A percentile compares a stretch with the other conserved stretches of the same genome.
These are phyloP conservation scores for Juncus inflexus DNA, from an alignment of 176 grass and related monocot species.

Conservation along the genomic window DNA sequence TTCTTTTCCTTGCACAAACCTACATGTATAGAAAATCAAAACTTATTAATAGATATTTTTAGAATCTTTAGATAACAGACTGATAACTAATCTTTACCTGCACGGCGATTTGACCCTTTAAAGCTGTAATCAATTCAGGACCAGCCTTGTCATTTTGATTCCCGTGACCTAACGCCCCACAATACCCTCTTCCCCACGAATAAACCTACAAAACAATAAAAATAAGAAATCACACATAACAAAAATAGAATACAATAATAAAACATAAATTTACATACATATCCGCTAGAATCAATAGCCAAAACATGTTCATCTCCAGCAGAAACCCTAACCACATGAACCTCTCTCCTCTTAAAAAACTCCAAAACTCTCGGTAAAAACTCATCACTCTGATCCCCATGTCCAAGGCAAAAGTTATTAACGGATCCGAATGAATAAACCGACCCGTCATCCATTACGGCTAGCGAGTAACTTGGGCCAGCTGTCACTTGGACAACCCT, in stretches of 20 bases:
- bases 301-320: slow-evolving; percentile 97
- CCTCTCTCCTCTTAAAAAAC: slow-evolving; percentile 82
- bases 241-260: background rate
- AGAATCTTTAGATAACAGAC: too few relatives aligned
- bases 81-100: slow-evolving; percentile 41
- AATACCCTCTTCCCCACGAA: slow-evolving; percentile 97
- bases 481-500: slow-evolving; percentile 81
- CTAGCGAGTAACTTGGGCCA: slow-evolving; percentile 82
- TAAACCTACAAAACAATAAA: slow-evolving; percentile 68
- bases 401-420: slow-evolving; percentile 95
- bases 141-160: slow-evolving; percentile 95
- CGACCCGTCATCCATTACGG: slow-evolving; percentile 75
- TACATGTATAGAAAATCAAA: slow-evolving; percentile 15
- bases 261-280: slow-evolving; percentile 39
- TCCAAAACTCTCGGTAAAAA: slow-evolving; percentile 79
- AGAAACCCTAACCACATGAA: slow-evolving; percentile 88
- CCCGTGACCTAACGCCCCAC: slow-evolving; percentile 94
- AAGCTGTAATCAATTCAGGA: slow-evolving; percentile 57
- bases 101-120: slow-evolving; percentile 73
- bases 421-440: slow-evolving; percentile 93
- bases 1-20: slow-evolving; percentile 97
- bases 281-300: slow-evolving; percentile 81
- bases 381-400: slow-evolving; percentile 82
- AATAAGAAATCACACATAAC: slow-evolving; percentile 10
- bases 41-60: too few relatives aligned